Conservation (phyloP, 1,284 basidiomycete genomes). For the Pseudozyma tsukubaensis region DNA sequence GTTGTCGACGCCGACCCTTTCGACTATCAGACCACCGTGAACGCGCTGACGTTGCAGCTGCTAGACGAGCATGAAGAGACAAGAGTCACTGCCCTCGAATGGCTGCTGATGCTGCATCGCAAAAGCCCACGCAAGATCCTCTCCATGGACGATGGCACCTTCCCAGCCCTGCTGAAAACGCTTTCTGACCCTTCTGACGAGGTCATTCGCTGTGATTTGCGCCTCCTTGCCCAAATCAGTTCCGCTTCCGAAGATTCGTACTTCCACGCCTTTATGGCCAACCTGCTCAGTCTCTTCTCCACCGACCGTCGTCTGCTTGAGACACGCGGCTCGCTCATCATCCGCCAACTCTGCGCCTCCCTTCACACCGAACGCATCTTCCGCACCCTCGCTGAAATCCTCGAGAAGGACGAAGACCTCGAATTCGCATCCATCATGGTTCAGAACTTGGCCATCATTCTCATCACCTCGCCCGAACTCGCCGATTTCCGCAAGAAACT, state of each 20-base stretch:
- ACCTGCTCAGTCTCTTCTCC: conserved; percentile 91
- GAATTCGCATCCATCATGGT: conserved; percentile 98
- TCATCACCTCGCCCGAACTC: conserved; percentile 95
- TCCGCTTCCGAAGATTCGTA: conserved; percentile 94
- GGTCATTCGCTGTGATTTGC: conserved; percentile 95
- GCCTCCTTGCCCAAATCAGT: conserved; percentile 91
- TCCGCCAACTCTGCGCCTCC: conserved; percentile 91
- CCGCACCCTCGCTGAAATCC: conserved; percentile 91
- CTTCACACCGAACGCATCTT: conserved; percentile 97
- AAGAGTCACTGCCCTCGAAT: conserved; percentile 92
- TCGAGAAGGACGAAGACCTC: conserved; percentile 98
- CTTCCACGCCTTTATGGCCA: conserved; percentile 95
- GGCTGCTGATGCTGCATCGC: conserved; percentile 98
- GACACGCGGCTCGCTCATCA: conserved; percentile 92
- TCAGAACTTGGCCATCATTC: conserved; percentile 94
- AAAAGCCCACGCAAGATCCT: conserved; percentile 97
- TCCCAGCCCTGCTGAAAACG: conserved; percentile 92
- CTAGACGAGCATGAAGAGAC: conserved; percentile 97
- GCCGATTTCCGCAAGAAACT: conserved; percentile 91
- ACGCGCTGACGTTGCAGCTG: conserved; percentile 91
- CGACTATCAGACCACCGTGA: conserved; percentile 91
- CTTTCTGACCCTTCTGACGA: conserved; percentile 96
- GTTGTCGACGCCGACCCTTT: conserved; percentile 76
- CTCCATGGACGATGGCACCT: conserved; percentile 95
- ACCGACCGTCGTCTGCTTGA: conserved; percentile 92